A percentile compares a stretch with the other conserved stretches of the same genome.
Conservation (phyloP, 805 yeast species). For the Jamesozyma spencerorum region DNA sequence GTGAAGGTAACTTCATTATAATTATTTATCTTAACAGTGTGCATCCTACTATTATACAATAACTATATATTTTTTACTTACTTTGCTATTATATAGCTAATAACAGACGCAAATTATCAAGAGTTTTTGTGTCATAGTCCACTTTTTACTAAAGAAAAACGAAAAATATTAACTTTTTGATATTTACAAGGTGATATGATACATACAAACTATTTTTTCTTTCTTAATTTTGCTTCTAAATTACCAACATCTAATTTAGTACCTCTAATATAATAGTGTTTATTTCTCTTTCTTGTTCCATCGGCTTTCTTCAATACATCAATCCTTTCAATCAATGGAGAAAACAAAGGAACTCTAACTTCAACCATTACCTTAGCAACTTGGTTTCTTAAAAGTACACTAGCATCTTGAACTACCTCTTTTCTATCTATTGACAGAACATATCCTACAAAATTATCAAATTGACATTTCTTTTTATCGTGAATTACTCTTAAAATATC, state of each 20-base stretch:
- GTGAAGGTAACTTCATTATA: no score
- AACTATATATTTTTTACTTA: no score
- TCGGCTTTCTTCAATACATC: conserved; percentile 64
- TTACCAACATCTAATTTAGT: conserved; percentile 69
- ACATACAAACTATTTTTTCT: conserved; percentile 13
- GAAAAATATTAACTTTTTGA: no score
- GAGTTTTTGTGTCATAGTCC: no score
- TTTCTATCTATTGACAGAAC: conserved; percentile 67
- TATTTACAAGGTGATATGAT: neutral
- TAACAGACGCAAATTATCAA: no score
- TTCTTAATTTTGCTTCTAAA: conserved; percentile 40
- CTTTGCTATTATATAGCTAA: no score
- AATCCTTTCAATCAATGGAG: conserved; percentile 66
- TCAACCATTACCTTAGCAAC: conserved; percentile 80
- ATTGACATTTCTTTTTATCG: conserved; percentile 41
- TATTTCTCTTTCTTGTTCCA: conserved; percentile 62
- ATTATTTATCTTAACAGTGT: no score
- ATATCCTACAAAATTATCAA: conserved; percentile 67
- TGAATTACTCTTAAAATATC: conserved; percentile 73
- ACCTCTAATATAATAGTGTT: conserved; percentile 84
- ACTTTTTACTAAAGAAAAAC: no score
- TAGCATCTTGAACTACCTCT: conserved; percentile 50
- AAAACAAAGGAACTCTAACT: conserved; percentile 66
- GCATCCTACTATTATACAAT: no score
- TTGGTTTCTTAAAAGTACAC: conserved; percentile 74